Conservation (phyloP, 208 protist genomes). For the Sergeia podlipaevii region DNA sequence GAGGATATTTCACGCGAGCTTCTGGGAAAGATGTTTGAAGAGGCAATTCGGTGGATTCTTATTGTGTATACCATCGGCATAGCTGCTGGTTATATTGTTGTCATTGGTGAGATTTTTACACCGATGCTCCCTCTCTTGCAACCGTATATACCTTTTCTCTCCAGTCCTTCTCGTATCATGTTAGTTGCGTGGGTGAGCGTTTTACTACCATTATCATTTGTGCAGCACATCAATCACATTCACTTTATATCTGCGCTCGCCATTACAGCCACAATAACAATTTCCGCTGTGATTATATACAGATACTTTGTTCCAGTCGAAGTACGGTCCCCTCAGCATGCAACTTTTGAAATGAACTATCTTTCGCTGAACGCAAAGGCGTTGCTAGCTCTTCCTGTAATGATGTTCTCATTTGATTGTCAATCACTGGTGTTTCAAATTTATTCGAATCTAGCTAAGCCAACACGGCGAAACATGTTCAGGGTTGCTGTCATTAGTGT, state of each 20-base stretch:
- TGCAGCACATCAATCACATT: constrained; percentile 22
- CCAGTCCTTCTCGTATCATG: constrained; percentile 31
- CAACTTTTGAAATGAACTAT: constrained; percentile 9
- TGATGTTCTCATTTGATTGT: constrained; percentile 35
- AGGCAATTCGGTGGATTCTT: constrained; percentile 66
- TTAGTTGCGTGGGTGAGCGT: constrained; percentile 19
- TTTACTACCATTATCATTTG: constrained; percentile 26
- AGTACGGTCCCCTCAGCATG: background rate
- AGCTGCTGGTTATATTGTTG: constrained; percentile 74
- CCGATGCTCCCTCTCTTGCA: constrained; percentile 45
- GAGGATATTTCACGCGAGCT: constrained; percentile 73
- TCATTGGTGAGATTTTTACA: constrained; percentile 63
- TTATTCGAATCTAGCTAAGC: constrained; percentile 11
- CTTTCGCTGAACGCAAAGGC: constrained; percentile 14
- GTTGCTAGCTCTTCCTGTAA: constrained; percentile 22
- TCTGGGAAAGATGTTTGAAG: constrained; percentile 58
- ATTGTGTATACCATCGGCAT: constrained; percentile 68
- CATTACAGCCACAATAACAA: constrained; percentile 16
- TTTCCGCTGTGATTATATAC: constrained; percentile 22
- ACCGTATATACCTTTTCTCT: constrained; percentile 41
- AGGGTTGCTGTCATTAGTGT: constrained; percentile 21
- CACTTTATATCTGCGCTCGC: constrained; percentile 19
- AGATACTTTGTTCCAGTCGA: constrained; percentile 22
- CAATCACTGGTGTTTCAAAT: constrained; percentile 32
- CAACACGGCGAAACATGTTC: constrained; percentile 14